phyloP scores from a whole-genome alignment of 1,139 yeast species.

The Neolecta irregularis region DNA sequence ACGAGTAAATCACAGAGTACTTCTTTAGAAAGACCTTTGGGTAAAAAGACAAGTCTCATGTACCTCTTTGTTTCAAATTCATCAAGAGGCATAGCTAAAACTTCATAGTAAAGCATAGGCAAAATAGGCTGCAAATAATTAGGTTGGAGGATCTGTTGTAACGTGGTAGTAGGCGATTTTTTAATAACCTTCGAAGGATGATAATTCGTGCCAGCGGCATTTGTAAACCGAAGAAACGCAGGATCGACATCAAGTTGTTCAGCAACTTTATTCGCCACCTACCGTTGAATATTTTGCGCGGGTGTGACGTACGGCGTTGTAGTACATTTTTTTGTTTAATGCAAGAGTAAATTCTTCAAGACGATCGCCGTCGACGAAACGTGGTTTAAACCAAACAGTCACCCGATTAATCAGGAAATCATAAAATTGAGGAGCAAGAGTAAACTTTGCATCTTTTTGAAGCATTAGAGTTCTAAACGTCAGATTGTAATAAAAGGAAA shows the following conservation, averaged over 20 bases:
- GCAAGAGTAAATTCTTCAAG: slow-evolving; percentile 41
- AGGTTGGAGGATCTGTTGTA: slow-evolving; percentile 31
- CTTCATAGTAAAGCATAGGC: slow-evolving; percentile 40
- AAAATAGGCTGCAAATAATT: slow-evolving; percentile 27
- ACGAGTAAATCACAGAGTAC: not conserved
- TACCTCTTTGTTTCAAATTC: slow-evolving; percentile 66
- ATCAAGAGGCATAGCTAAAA: slow-evolving; percentile 53
- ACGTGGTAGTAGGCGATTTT: slow-evolving; percentile 20
- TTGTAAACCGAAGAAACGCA: slow-evolving; percentile 47
- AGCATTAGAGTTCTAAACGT: slow-evolving; percentile 5
- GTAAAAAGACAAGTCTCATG: slow-evolving; percentile 30
- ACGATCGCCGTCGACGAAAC: slow-evolving; percentile 27
- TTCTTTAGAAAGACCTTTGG: slow-evolving; percentile 28
- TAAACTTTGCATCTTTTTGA: slow-evolving; percentile 17
- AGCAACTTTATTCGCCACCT: slow-evolving; percentile 44
- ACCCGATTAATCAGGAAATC: slow-evolving; percentile 52
- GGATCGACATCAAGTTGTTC: slow-evolving; percentile 40
- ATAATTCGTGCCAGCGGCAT: slow-evolving; percentile 20
- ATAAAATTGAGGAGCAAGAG: slow-evolving; percentile 39
- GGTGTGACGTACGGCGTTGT: slow-evolving; percentile 28
- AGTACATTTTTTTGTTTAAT: slow-evolving; percentile 48
- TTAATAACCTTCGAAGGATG: slow-evolving; percentile 27
- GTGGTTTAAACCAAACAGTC: slow-evolving; percentile 41
- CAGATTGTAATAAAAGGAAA: slow-evolving; percentile 19
- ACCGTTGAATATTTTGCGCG: not conserved